phyloP scores from a whole-genome alignment of 192 early-diverging fungal genomes.

The Chytriomyces hyalinus region DNA sequence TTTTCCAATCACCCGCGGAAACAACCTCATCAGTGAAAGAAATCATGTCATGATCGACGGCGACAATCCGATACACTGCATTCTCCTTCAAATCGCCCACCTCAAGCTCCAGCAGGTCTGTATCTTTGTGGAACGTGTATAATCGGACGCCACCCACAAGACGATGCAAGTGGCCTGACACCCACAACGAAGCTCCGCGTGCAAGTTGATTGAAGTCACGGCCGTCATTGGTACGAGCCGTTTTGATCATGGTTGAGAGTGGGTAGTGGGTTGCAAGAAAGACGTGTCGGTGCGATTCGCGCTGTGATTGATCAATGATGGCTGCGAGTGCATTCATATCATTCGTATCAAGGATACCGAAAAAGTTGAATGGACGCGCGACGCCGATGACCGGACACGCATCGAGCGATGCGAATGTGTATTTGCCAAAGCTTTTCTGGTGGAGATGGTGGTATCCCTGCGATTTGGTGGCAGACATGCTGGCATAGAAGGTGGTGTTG shows the following conservation, averaged over 20 bases:
- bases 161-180: slow-evolving; percentile 88
- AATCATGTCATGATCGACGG: slow-evolving; percentile 85
- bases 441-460: slow-evolving; percentile 26
- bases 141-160: slow-evolving; percentile 59
- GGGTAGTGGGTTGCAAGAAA: slow-evolving; percentile 80
- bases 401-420: slow-evolving; percentile 83
- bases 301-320: slow-evolving; percentile 48
- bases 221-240: slow-evolving; percentile 65
- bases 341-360: slow-evolving; percentile 75
- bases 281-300: slow-evolving; percentile 58
- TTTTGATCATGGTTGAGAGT: slow-evolving; percentile 74
- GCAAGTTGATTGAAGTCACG: slow-evolving; percentile 66
- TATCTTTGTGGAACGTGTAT: slow-evolving; percentile 44
- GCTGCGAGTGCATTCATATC: slow-evolving; percentile 77
- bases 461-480: background rate
- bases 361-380: slow-evolving; percentile 87
- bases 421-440: slow-evolving; percentile 73
- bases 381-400: slow-evolving; percentile 55
- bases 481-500: background rate
- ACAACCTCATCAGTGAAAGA: slow-evolving; percentile 78
- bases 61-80: slow-evolving; percentile 77
- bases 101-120: slow-evolving; percentile 68
- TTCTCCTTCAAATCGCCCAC: slow-evolving; percentile 90
- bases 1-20: slow-evolving; percentile 47
- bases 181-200: slow-evolving; percentile 70